These are phyloP conservation scores for Tilletia caries DNA, from an alignment of 1,284 basidiomycete genomes.

Conservation along the genomic window DNA sequence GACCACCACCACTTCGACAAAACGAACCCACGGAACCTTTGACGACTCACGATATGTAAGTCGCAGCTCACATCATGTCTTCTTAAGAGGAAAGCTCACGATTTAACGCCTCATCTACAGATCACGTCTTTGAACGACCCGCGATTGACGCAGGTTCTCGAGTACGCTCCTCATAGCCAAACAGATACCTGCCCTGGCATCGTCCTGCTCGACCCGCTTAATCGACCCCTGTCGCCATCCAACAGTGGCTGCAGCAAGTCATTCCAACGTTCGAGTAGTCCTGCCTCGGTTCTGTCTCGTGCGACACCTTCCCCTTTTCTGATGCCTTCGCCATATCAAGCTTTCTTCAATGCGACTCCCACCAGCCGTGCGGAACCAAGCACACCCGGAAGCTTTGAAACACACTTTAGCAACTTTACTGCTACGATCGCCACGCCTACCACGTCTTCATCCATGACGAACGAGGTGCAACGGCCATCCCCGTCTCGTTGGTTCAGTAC, in stretches of 20 bases:
- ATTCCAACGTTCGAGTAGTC: neutral
- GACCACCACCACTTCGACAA: neutral
- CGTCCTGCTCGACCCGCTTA: neutral
- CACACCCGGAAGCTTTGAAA: neutral
- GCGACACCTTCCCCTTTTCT: neutral
- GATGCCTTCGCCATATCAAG: neutral
- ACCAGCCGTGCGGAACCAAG: neutral
- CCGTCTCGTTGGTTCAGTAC: neutral
- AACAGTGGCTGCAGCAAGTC: neutral
- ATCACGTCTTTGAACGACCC: neutral
- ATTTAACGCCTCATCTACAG: no score
- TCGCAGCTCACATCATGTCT: neutral
- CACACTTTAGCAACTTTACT: neutral
- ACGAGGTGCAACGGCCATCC: neutral
- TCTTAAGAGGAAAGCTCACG: neutral
- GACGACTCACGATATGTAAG: conserved; percentile 6
- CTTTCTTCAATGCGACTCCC: neutral
- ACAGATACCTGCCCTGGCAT: neutral
- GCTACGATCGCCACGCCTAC: neutral
- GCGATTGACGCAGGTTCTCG: neutral
- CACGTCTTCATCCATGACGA: neutral
- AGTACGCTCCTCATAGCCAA: neutral
- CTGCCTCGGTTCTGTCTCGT: neutral
- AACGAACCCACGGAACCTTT: neutral
- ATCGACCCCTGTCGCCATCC: neutral